Base-by-base conservation (phyloP, 2,329 filamentous ascomycete genomes). In the Leptosphaerulina australis region DNA sequence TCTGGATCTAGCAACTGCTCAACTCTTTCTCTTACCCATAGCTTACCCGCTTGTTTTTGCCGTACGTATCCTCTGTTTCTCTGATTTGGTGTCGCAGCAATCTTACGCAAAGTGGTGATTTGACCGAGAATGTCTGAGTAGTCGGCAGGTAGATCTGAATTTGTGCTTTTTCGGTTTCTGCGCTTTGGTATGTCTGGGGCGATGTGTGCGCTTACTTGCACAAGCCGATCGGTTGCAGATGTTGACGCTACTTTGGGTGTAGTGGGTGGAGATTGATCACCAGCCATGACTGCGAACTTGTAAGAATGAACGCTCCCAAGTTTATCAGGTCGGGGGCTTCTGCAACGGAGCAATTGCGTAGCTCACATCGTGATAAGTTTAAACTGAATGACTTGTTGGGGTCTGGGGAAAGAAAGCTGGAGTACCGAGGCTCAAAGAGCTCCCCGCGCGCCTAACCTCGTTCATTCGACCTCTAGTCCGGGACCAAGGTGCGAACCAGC, bases 1-100 rank as follows among this genome's bases (percentile, higher is more conserved):
- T 75, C 79, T 2, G 71, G 59, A 49, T 87, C 83, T 9, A 87
- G 74, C n/a, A 87, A 72, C 24, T 79, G 72, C 4, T 81, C 75
- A 14, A 87, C 80, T 2, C 84, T 75, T 60, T 87, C 83, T 17
- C 83, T 78, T 0, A 86, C 83, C 83, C 83, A 86, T 14, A 87
- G 75, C 66, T 87, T 87, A 1, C 84, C 84, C 3, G 82, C 79
- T 67, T 83, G 76, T 56, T 84, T 85, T 63, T 87, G 84, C 4
- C 82, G 79, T n/a, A 82, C 68, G 55, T 86, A 87, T 18, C 84
- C 84, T 53, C 79, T 74, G 46, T 80, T 80, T 6, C 71, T 77
- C 0, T 75, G 66, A 41, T 84, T 75, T 2, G 84, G 83, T 1
- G 79, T 85, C 17, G 75, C 71, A 9, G 84, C 83, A 28, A 84